Evolutionary conservation across 306 rosid species (phyloP).

Genomic region (Lathyrus oleraceus): DNA sequence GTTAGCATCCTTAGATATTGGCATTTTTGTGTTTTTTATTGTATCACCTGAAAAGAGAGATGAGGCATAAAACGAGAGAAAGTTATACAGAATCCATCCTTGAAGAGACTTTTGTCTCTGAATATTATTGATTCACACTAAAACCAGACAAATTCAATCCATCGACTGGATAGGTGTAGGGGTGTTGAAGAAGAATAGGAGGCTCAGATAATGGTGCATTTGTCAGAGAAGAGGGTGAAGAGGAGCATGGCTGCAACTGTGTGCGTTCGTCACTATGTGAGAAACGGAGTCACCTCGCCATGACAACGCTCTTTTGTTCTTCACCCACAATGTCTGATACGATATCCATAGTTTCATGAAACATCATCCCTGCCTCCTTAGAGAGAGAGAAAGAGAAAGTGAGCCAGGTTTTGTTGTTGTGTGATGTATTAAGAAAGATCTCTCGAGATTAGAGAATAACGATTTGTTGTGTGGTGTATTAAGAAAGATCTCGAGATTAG

Average conservation of each 20-base stretch:
- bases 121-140: not conserved
- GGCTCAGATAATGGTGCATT: not conserved
- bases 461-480: no score
- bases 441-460: no score
- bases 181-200: not conserved
- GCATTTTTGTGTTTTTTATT: not conserved
- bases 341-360: not conserved
- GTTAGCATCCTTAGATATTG: not conserved
- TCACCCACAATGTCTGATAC: not conserved
- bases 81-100: not conserved
- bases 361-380: conserved; percentile 9
- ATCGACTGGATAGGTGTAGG: no score
- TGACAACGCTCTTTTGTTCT: not conserved
- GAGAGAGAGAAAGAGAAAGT: not conserved
- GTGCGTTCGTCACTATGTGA: no score
- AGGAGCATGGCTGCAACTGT: not conserved
- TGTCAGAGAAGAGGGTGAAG: not conserved
- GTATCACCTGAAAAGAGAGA: not conserved
- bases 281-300: not conserved
- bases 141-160: not conserved
- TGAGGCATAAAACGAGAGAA: not conserved
- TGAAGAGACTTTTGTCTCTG: not conserved
- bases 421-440: no score
- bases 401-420: not conserved
- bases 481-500: no score